phyloP scores from a whole-genome alignment of 2,329 filamentous ascomycete genomes.

The Colletotrichum theobromicola region DNA sequence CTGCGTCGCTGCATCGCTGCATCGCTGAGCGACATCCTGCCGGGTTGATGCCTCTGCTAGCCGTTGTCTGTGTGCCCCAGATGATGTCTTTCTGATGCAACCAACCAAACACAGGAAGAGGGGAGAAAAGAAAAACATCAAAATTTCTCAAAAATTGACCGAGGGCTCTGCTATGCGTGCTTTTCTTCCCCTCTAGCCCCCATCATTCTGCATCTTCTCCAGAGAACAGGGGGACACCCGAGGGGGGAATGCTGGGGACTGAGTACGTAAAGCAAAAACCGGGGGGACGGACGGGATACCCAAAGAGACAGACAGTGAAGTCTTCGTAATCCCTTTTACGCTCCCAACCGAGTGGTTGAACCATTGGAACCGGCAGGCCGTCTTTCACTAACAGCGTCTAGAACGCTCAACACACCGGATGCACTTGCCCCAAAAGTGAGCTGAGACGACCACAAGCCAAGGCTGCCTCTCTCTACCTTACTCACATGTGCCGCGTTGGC shows the following conservation, averaged over 20 bases:
- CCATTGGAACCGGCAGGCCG: neutral
- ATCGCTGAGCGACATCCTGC: neutral
- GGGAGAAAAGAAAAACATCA: neutral
- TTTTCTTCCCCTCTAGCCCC: neutral
- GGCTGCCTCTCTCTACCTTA: neutral
- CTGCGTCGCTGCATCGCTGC: neutral
- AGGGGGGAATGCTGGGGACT: neutral
- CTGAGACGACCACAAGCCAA: neutral
- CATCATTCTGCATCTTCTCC: neutral
- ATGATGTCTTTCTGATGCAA: conserved; percentile 21
- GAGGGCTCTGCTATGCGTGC: neutral
- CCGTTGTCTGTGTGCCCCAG: neutral
- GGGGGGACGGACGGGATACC: neutral
- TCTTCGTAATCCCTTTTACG: neutral
- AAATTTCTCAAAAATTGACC: neutral
- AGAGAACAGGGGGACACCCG: neutral
- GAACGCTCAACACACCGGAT: neutral
- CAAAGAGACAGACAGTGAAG: neutral
- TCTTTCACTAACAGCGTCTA: neutral
- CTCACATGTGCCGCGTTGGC: neutral
- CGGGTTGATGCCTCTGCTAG: neutral
- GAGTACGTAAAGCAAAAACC: neutral
- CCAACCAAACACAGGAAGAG: neutral
- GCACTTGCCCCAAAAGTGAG: neutral
- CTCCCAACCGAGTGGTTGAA: neutral